phyloP scores from a whole-genome alignment of 2,329 filamentous ascomycete species.

The Colletotrichum incanum region DNA sequence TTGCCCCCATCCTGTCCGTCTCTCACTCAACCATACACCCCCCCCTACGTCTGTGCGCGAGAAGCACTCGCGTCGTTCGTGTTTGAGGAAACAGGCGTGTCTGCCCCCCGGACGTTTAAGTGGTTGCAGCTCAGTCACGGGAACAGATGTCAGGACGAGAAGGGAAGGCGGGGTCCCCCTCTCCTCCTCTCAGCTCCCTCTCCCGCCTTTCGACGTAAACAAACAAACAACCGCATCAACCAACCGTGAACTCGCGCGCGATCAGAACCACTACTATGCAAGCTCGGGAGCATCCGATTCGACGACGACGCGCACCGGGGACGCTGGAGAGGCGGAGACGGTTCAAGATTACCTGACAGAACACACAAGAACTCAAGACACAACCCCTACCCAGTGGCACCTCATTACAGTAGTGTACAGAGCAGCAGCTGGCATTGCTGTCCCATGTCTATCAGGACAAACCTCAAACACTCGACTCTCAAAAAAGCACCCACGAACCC shows the following conservation, averaged over 20 bases:
- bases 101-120: constrained; percentile 28
- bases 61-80: constrained; percentile 22
- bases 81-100: constrained; percentile 22
- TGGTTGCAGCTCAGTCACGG: constrained; percentile 41
- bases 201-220: constrained; percentile 26
- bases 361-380: background rate
- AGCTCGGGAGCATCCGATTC: constrained; percentile 34
- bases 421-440: background rate
- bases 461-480: constrained; percentile 8
- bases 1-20: background rate
- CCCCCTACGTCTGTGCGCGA: constrained; percentile 4
- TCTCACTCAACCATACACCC: constrained; percentile 11
- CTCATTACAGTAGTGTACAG: background rate
- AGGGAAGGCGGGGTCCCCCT: constrained; percentile 36
- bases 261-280: background rate
- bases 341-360: background rate
- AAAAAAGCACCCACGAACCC: background rate
- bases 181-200: background rate
- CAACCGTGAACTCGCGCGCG: constrained; percentile 15
- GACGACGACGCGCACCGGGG: constrained; percentile 18
- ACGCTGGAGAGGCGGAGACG: background rate
- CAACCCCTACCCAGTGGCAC: background rate
- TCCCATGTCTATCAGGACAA: constrained; percentile 1
- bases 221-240: constrained; percentile 28
- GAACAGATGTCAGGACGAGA: constrained; percentile 31